phyloP scores from a whole-genome alignment of 148 eudicot species.

The Pharnaceum exiguum region DNA sequence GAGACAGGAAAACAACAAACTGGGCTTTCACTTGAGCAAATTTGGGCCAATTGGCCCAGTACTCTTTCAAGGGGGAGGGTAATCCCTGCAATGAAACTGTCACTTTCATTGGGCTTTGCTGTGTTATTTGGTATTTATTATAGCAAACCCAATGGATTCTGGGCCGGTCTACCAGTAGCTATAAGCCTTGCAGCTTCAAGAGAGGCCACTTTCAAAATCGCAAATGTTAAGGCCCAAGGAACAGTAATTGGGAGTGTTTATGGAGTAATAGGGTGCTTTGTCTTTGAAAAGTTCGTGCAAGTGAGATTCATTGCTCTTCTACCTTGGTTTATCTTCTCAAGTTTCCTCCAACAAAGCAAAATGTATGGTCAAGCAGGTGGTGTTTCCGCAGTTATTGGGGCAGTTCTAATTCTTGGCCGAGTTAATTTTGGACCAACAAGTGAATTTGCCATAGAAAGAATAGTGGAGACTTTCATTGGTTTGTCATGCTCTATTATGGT shows the following conservation, averaged over 20 bases:
- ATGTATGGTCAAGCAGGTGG: constrained; percentile 85
- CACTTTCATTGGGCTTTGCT: constrained; percentile 66
- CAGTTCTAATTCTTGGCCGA: constrained; percentile 68
- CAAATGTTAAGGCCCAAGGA: constrained; percentile 71
- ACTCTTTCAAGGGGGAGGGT: constrained; percentile 27
- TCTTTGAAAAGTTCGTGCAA: constrained; percentile 44
- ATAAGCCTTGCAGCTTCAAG: constrained; percentile 54
- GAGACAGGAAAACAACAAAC: constrained; percentile 10
- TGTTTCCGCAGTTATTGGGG: constrained; percentile 72
- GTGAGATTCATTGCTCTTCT: constrained; percentile 61
- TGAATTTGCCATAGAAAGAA: constrained; percentile 72
- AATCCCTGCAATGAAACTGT: constrained; percentile 47
- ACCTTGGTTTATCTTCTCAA: constrained; percentile 75
- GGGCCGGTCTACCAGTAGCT: constrained; percentile 76
- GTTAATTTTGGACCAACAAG: constrained; percentile 52
- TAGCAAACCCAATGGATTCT: constrained; percentile 60
- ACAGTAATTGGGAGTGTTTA: constrained; percentile 70
- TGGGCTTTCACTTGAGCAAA: constrained; percentile 9
- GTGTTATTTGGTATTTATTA: constrained; percentile 56
- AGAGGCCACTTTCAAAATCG: constrained; percentile 60
- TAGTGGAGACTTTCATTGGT: constrained; percentile 67
- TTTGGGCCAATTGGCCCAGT: constrained; percentile 26
- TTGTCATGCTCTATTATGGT: constrained; percentile 51
- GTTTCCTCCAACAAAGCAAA: constrained; percentile 51
- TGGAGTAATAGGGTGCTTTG: constrained; percentile 65